Evolutionary conservation across 208 protist genomes (phyloP), one percentile per base, ranked within the genome.

Genomic region (Wallacemonas sp.): DNA sequence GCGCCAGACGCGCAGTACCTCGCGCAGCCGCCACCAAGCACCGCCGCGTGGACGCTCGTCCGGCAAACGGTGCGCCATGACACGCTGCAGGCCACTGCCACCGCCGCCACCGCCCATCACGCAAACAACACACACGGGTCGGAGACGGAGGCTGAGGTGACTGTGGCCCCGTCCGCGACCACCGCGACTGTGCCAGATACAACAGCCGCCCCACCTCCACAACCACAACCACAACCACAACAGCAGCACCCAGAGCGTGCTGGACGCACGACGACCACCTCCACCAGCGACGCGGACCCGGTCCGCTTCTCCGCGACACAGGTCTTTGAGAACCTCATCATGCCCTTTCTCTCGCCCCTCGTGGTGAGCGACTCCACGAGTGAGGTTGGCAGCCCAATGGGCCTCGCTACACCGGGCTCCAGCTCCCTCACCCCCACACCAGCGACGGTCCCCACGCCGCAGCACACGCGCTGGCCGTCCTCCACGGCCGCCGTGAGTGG

Each of bases 361-460:
- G 52, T 58, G 30, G 30, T 9, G 14, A 41, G 52, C 52, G 52
- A 58, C 3, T 58, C 52, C 29, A 24, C 52, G 30, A 58, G 52
- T 21, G 52, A 58, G 30, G 29, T 3, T 2, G 52, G 52, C 52
- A 58, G 52, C 19, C 52, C n/a, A 24, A 9, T 3, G 16, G 52
- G 52, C 14, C 6, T 21, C 16, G 11, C 52, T 9, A 16, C 47
- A 9, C 23, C 47, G 6, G 17, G n/a, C 14, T 43, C 52, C 29
- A 6, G 24, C 21, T 58, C 52, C n/a, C 32, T 23, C 11, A 23
- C 56, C 23, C 38, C 56, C 5, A 19, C 56, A 34, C 38, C 56
- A 16, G 21, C 19, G 33, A 19, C 56, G 33, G 26, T 2, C 5
- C 16, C 38, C 14, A 33, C 56, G 19, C 21, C 47, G 47, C 19